Percentiles rank a stretch among this genome's conserved stretches.
These are phyloP conservation scores for Mitosporidium daphniae DNA, from an alignment of 371 early-diverging fungal genomes.

Conservation along the genomic window DNA sequence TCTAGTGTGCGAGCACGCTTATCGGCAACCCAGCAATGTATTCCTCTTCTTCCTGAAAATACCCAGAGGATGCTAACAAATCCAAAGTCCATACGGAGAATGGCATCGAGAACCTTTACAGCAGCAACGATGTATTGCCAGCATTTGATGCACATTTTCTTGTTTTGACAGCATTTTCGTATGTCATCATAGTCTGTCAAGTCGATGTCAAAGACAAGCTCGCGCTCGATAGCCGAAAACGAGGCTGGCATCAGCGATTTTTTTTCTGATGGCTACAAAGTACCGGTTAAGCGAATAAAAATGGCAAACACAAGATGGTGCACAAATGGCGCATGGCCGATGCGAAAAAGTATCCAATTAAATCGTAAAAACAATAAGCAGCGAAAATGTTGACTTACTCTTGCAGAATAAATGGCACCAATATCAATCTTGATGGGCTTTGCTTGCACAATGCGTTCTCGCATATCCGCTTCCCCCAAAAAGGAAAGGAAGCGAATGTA, in stretches of 20 bases:
- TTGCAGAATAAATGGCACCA: slow-evolving; percentile 59
- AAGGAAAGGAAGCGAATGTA: slow-evolving; percentile 66
- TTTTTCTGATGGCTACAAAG: slow-evolving; percentile 34
- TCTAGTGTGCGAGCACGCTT: slow-evolving; percentile 31
- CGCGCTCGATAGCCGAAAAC: slow-evolving; percentile 37
- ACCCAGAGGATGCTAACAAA: slow-evolving; percentile 75
- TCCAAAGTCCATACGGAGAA: slow-evolving; percentile 41
- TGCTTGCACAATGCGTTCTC: slow-evolving; percentile 21
- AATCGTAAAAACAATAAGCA: not conserved
- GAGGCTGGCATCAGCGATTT: slow-evolving; percentile 23
- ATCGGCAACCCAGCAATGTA: slow-evolving; percentile 96
- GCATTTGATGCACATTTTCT: slow-evolving; percentile 45
- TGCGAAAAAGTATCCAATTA: not conserved
- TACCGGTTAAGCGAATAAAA: too few species aligned
- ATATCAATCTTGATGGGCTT: slow-evolving; percentile 76
- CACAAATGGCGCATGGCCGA: not conserved
- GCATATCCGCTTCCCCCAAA: slow-evolving; percentile 21
- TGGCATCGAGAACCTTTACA: slow-evolving; percentile 32
- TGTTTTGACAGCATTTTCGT: slow-evolving; percentile 54
- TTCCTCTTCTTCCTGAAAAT: slow-evolving; percentile 85
- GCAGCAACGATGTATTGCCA: slow-evolving; percentile 70
- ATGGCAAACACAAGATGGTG: not conserved
- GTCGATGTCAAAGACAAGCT: slow-evolving; percentile 98
- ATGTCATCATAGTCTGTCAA: slow-evolving; percentile 94
- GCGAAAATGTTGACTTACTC: slow-evolving; percentile 8